Evolutionary conservation across 169 alveolate species (phyloP).

Genomic region (Toxoplasma gondii): DNA sequence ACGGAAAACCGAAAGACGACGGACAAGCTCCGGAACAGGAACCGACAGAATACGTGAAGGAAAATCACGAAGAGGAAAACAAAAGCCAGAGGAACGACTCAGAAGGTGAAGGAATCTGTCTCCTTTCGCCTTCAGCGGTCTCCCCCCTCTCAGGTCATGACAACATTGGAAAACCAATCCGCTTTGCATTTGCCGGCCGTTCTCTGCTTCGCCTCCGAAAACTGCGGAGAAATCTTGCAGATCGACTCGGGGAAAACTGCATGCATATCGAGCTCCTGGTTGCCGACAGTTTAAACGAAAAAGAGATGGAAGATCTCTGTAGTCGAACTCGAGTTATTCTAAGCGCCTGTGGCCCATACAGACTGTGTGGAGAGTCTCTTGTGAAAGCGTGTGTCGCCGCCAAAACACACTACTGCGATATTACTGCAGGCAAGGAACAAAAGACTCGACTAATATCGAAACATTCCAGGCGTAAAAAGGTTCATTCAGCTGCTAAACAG

Average conservation of each 20-base stretch:
- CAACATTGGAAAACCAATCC: not conserved
- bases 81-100: not conserved
- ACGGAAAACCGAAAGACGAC: too few relatives aligned
- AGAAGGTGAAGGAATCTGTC: not conserved
- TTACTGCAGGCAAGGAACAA: conserved; percentile 27
- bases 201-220: not conserved
- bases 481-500: too few relatives aligned
- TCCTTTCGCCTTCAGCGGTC: not conserved
- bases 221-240: not conserved
- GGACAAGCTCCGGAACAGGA: too few relatives aligned
- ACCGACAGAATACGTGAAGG: too few relatives aligned
- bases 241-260: not conserved
- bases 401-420: conserved; percentile 60
- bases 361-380: conserved; percentile 52
- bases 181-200: conserved; percentile 3
- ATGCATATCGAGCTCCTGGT: not conserved
- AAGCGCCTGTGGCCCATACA: conserved; percentile 51
- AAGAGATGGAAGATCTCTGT: not conserved
- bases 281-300: not conserved
- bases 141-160: not conserved
- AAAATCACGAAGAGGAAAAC: not conserved
- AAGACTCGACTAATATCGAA: not conserved
- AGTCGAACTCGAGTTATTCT: conserved; percentile 23
- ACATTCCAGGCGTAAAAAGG: too few relatives aligned
- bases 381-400: conserved; percentile 50